A percentile compares a stretch with the other conserved stretches of the same genome.
phyloP scores from a whole-genome alignment of 2,329 filamentous ascomycete species.

The Clonostachys sp. region DNA sequence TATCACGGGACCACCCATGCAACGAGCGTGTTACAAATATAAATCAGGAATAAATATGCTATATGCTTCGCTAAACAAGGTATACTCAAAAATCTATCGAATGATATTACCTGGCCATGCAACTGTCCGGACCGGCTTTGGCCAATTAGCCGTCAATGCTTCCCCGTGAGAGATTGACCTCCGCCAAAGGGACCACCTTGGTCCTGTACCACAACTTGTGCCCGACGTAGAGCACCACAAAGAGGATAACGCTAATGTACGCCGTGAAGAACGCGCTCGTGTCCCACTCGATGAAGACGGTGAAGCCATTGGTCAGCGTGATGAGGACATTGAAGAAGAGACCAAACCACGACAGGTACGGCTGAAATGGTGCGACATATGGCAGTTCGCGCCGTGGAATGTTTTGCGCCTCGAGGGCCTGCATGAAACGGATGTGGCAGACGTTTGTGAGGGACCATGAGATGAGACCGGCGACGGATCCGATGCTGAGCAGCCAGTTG shows the following conservation, averaged over 20 bases:
- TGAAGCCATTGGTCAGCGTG: conserved; percentile 65
- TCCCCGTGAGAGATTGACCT: conserved; percentile 1
- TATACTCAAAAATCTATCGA: too few relatives aligned
- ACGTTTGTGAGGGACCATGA: conserved; percentile 63
- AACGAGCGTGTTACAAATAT: too few relatives aligned
- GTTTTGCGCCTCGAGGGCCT: conserved; percentile 49
- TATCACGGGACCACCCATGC: too few relatives aligned
- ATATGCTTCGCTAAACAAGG: too few relatives aligned
- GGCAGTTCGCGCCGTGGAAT: conserved; percentile 54
- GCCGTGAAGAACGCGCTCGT: conserved; percentile 24
- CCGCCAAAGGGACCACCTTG: conserved; percentile 24
- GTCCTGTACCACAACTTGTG: conserved; percentile 50
- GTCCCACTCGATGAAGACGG: conserved; percentile 60
- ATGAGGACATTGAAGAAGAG: conserved; percentile 62
- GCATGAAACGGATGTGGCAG: conserved; percentile 63
- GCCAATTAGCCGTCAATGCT: too few relatives aligned
- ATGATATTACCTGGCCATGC: too few relatives aligned
- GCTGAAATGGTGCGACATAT: conserved; percentile 58
- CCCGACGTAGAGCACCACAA: conserved; percentile 51
- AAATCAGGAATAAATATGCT: too few relatives aligned
- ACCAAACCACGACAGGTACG: conserved; percentile 61
- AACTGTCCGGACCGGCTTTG: too few relatives aligned
- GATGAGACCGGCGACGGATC: conserved; percentile 64
- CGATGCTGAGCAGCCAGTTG: conserved; percentile 70
- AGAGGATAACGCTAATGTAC: conserved; percentile 47